Evolutionary conservation across 1,284 basidiomycete species (phyloP).

Genomic region (Leccinum cinnamomeum): DNA sequence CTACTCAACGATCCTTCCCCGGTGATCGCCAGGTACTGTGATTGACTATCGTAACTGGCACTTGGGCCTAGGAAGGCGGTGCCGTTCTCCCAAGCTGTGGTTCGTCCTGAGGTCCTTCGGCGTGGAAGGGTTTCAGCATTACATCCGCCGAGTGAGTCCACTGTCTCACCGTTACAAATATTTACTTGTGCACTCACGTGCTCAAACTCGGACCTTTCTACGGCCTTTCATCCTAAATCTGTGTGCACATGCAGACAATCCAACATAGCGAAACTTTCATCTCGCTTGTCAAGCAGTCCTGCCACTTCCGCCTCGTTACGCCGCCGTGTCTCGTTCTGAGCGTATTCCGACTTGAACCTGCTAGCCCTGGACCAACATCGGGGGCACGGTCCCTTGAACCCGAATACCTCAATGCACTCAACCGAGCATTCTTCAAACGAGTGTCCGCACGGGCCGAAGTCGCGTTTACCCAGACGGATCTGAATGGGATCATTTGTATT

Average conservation of each 20-base stretch:
- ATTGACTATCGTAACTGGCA: slow-evolving; percentile 97
- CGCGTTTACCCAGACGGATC: slow-evolving; percentile 73
- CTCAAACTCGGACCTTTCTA: no score
- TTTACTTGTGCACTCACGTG: no score
- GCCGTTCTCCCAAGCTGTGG: slow-evolving; percentile 91
- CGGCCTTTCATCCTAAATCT: not conserved
- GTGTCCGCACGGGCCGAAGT: slow-evolving; percentile 64
- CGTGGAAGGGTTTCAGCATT: slow-evolving; percentile 70
- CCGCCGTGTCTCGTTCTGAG: slow-evolving; percentile 65
- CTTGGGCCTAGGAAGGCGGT: slow-evolving; percentile 83
- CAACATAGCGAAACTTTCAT: slow-evolving; percentile 62
- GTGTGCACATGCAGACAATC: slow-evolving; percentile 51
- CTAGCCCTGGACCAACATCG: not conserved
- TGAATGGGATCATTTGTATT: slow-evolving; percentile 72
- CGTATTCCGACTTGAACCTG: slow-evolving; percentile 70
- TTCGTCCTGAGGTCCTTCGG: slow-evolving; percentile 88
- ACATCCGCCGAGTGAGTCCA: slow-evolving; percentile 53
- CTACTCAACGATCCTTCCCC: not conserved
- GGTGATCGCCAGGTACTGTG: slow-evolving; percentile 56
- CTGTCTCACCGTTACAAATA: no score
- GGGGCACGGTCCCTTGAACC: slow-evolving; percentile 3
- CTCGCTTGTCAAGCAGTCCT: slow-evolving; percentile 50
- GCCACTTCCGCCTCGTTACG: slow-evolving; percentile 59
- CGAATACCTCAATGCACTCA: slow-evolving; percentile 63
- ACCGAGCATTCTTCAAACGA: slow-evolving; percentile 57